Base-by-base conservation (phyloP, 805 yeast genomes). In the Nakazawaea peltata region DNA sequence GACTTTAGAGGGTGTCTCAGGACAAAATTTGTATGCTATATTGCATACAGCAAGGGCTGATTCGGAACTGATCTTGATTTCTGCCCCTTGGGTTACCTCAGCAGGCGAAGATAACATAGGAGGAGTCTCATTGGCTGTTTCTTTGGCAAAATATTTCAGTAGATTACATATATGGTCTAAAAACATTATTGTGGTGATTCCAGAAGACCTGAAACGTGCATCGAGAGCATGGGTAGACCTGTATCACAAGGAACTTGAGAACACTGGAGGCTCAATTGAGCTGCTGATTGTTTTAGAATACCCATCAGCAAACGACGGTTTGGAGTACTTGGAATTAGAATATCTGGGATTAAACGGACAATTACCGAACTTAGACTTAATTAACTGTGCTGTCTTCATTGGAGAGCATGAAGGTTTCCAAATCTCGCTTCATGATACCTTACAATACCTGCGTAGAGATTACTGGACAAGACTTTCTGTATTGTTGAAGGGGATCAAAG, bases 281-380 rank as follows among this genome's bases (percentile, higher is more conserved):
- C 83, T 92, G 24, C 97, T 97, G 0, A 52, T 92, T 3, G 79
- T 87, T 15, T 48, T 92, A 41, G 97, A 92, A 53, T 86, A 72
- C 50, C 77, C 92, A 3, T 60, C 62, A 6, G 55, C 57, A 1
- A 51, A 54, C 24, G 97, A 88, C 53, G 67, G 73, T 45, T 74
- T 87, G 52, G 84, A 81, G 37, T 74, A 71, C 48, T 57, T 83
- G 22, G 95, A 88, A 53, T 54, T 92, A 29, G 65, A 62, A 32
- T 90, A 85, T 53, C 86, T 82, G 41, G 98, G 98, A 0, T 65
- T 88, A 40, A 92, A 92, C 51, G 99, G 99, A 15, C 97, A 87
- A 57, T 67, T 88, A 44, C 99, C 99, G 12, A 92, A 92, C 53
- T 67, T 92, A 48, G 99, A 92, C 59, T 60, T 92, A 37, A 61